Evolutionary conservation across 1,139 yeast genomes (phyloP), one percentile per base, ranked within the genome.

Genomic region (Pichia sp.): DNA sequence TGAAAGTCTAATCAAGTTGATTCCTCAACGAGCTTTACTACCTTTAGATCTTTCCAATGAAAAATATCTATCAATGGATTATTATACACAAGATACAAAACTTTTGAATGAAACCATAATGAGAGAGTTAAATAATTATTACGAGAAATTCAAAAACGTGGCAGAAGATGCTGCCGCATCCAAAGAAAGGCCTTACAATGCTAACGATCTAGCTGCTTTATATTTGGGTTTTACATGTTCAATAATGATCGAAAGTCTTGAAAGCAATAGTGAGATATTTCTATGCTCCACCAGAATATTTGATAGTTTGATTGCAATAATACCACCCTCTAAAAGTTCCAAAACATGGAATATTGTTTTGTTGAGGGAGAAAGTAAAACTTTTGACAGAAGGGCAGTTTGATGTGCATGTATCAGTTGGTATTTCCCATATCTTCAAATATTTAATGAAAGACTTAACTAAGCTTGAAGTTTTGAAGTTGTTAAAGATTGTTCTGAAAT

Each of bases 1-100:
- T 5, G 71, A 73, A 19, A 56, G 66, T 1, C 62, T 83, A 26
- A 59, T 81, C 6, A 73, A 73, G 3, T 66, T 81, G 50, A 77
- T 85, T 23, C 88, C 95, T 0, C 81, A 78, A 48, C 72, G 87
- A 49, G 84, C 87, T 1, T 78, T 77, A 59, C 63, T 77, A 2
- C 81, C 85, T 0, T 62, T 78, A 26, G 75, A 74, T 42, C 75
- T 74, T 54, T 70, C 77, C 0, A 66, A 71, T 4, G 58, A 67
- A 32, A 51, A 57, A 23, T 64, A 57, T 26, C 45, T 49, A 44
- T 30, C 49, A 4, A 1, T 43, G 1, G 47, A 51, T 64, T 16
- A 59, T 10, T 56, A 61, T 52, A 34, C 49, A n/a, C 51, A 34
- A 10, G 15, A 30, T 5, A 10, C 47, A 0, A 47, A 45, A 1